Percentiles rank a stretch among this genome's conserved stretches.
These are phyloP conservation scores for Larix sibirica DNA, from an alignment of 83 land plant genomes.

Conservation along the genomic window DNA sequence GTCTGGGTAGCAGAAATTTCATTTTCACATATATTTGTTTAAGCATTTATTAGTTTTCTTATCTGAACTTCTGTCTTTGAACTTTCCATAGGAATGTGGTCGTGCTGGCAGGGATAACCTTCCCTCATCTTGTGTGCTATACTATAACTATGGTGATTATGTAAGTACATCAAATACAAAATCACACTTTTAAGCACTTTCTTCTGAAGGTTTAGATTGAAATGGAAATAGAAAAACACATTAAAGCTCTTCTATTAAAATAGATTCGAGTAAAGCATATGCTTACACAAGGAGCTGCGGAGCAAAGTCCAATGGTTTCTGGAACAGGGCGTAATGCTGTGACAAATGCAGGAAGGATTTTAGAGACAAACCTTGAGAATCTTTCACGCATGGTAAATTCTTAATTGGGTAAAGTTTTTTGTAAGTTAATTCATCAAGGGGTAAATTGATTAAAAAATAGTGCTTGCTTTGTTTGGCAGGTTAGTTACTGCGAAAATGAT, in stretches of 20 bases:
- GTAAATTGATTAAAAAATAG: not conserved
- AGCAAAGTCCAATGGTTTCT: conserved; percentile 52
- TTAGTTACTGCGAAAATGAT: conserved; percentile 93
- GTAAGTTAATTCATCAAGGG: not conserved
- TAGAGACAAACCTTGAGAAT: conserved; percentile 88
- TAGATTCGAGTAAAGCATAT: conserved; percentile 98
- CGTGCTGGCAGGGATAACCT: conserved; percentile 98
- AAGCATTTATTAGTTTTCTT: not conserved
- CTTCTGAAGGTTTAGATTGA: not conserved
- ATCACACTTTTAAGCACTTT: not conserved
- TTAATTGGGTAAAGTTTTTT: not conserved
- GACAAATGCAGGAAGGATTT: conserved; percentile 42
- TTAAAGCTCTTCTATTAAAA: conserved; percentile 6
- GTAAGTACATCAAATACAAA: conserved; percentile 42
- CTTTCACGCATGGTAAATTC: conserved; percentile 77
- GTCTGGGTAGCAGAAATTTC: not conserved
- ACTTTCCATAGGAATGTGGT: conserved; percentile 84
- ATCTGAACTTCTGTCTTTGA: conserved; percentile 6
- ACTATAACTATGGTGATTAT: conserved; percentile 94
- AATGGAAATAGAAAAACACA: not conserved
- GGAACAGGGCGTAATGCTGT: conserved; percentile 29
- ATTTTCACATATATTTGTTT: not conserved
- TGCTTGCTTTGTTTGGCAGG: conserved; percentile 38
- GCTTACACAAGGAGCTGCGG: conserved; percentile 86
- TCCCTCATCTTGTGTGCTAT: conserved; percentile 89